Base-by-base conservation (phyloP, 257 asterid genomes). In the Nicotiana noctiflora region DNA sequence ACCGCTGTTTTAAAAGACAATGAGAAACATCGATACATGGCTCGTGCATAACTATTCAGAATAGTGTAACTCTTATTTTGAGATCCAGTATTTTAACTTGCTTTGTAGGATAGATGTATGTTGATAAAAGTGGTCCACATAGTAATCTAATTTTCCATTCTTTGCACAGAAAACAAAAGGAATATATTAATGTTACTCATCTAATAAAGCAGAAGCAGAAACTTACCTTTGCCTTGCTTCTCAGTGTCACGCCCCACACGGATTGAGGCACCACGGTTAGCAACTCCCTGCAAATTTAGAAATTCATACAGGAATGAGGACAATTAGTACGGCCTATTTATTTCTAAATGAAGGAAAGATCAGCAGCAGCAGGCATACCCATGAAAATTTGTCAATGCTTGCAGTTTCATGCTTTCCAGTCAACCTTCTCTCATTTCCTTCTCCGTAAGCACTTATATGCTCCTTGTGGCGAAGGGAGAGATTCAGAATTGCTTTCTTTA, bases 221-320 rank as follows among this genome's bases (percentile, higher is more conserved):
- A 12, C 14, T 65, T 89, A 91, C 98, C 99, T 89, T 95, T 95
- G 84, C 99, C 99, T 0, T 40, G 51, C 86, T 92, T 89, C 92
- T 95, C 99, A 18, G 99, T 95, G 83, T 95, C 99, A 81, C 99
- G 98, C 25, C 99, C 99, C 91, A 95, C 99, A 83, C 98, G 98
- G 76, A 95, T 95, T 52, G 99, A 95, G 88, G 94, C 89, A 83
- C 99, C 98, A 66, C 99, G 97, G 86, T 95, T 93, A 82, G 99
- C 98, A 82, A 95, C 99, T 84, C 99, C 99, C 99, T 95, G 93
- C 72, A 82, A 63, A 76, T 79, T n/a, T 63, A 56, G 64, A 63
- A 12, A 76, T 64, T 31, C 15, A 46, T 23, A 37, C 40, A 74
- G 61, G 40, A 70, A 74, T 8, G 61, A 74, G 78, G 40, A 74